These are phyloP conservation scores for Neoboletus magnificus DNA, from an alignment of 768 basidiomycete species.

Conservation along the genomic window DNA sequence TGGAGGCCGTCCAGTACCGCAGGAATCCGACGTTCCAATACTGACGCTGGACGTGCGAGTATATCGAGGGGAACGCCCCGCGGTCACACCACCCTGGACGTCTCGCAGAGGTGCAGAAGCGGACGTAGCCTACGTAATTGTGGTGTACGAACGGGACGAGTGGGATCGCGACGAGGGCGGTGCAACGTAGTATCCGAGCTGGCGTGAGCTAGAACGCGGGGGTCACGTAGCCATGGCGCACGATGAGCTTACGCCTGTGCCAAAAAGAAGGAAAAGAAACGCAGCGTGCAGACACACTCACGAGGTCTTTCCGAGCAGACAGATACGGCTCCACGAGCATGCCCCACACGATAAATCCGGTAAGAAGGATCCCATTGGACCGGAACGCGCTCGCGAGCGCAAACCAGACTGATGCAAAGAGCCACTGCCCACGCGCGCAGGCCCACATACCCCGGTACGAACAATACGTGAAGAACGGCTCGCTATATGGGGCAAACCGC, in stretches of 20 bases:
- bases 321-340: conserved; percentile 56
- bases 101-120: conserved; percentile 52
- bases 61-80: conserved; percentile 60
- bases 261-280: neutral
- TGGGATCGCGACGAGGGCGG: conserved; percentile 44
- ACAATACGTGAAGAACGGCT: conserved; percentile 81
- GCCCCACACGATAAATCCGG: conserved; percentile 80
- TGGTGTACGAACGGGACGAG: conserved; percentile 68
- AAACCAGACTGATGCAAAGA: conserved; percentile 58
- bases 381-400: conserved; percentile 62
- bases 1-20: conserved; percentile 77
- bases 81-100: conserved; percentile 61
- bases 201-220: conserved; percentile 33
- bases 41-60: conserved; percentile 71
- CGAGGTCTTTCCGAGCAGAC: conserved; percentile 28
- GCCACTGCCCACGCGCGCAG: conserved; percentile 42
- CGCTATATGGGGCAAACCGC: conserved; percentile 70
- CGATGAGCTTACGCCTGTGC: neutral
- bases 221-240: neutral
- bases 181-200: conserved; percentile 33
- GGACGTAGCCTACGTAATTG: conserved; percentile 60
- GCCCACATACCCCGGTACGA: conserved; percentile 55
- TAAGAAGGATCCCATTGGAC: conserved; percentile 73
- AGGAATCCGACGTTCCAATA: conserved; percentile 91
- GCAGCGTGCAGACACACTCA: conserved; percentile 13